Evolutionary conservation across 305 asterid genomes (phyloP).

Genomic region (Stenogyne calaminthoides): DNA sequence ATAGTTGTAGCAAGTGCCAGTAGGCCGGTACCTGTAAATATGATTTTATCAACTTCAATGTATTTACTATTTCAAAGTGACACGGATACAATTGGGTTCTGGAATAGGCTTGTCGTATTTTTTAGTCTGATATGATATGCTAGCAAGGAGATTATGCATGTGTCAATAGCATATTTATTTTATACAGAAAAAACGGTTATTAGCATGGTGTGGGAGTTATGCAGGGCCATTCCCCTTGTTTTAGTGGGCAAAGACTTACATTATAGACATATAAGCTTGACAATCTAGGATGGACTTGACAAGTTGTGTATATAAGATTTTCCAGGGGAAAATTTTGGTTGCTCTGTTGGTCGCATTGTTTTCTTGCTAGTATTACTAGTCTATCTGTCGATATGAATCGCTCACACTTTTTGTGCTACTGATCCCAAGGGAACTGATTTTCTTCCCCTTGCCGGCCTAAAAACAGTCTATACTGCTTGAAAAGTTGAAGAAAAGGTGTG

Average conservation of each 20-base stretch:
- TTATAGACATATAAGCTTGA: neutral
- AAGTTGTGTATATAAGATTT: neutral
- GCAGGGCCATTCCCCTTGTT: neutral
- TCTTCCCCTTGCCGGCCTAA: neutral
- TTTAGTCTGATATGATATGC: neutral
- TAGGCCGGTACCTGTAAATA: neutral
- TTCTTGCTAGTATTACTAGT: neutral
- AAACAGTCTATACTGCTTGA: neutral
- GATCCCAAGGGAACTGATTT: constrained; percentile 10
- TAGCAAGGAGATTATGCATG: neutral
- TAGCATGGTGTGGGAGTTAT: neutral
- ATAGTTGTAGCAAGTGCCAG: neutral
- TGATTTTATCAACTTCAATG: constrained; percentile 3
- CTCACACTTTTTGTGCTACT: constrained; percentile 22
- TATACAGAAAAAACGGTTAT: neutral
- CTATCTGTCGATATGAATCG: neutral
- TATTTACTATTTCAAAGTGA: neutral
- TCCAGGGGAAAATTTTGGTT: constrained; percentile 2
- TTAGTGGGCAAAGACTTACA: neutral
- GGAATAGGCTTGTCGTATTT: neutral
- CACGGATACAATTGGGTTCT: constrained; percentile 1
- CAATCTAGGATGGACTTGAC: constrained; percentile 2
- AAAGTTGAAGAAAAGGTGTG: neutral
- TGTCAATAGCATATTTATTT: neutral
- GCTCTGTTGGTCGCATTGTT: constrained; percentile 16